A percentile compares a stretch with the other conserved stretches of the same genome.
Evolutionary conservation across 2,329 filamentous ascomycete genomes (phyloP).

Genomic region (Colletotrichum falcatum): DNA sequence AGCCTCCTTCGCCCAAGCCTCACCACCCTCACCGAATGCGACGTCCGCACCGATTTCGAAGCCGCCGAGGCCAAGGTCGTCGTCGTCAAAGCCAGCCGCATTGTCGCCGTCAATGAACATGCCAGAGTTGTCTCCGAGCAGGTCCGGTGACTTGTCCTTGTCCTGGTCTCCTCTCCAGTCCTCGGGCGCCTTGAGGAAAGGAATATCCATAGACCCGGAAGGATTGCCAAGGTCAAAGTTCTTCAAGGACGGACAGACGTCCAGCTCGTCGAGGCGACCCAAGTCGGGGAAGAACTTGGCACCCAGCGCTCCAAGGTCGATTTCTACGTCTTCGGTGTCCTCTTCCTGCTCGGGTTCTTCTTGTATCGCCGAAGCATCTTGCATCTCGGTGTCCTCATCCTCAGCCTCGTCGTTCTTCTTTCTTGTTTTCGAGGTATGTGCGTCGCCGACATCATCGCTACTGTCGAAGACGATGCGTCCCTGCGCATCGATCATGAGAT

Average conservation of each 20-base stretch:
- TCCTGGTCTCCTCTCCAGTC: slow-evolving; percentile 83
- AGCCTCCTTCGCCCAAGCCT: slow-evolving; percentile 93
- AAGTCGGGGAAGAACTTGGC: slow-evolving; percentile 89
- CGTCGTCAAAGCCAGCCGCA: slow-evolving; percentile 81
- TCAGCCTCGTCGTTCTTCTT: slow-evolving; percentile 55
- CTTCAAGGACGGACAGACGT: slow-evolving; percentile 95
- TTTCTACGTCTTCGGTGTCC: slow-evolving; percentile 68
- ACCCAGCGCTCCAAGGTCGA: slow-evolving; percentile 82
- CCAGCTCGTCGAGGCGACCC: slow-evolving; percentile 80
- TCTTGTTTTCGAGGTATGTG: slow-evolving; percentile 54
- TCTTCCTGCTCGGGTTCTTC: slow-evolving; percentile 51
- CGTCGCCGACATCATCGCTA: slow-evolving; percentile 83
- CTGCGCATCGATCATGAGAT: slow-evolving; percentile 92
- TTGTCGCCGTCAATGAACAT: slow-evolving; percentile 91
- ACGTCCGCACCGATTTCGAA: slow-evolving; percentile 79
- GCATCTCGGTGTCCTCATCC: slow-evolving; percentile 54
- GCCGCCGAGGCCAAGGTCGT: slow-evolving; percentile 72
- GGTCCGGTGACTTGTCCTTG: slow-evolving; percentile 67
- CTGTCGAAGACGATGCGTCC: slow-evolving; percentile 98
- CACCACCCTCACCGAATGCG: slow-evolving; percentile 94
- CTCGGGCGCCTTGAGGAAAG: slow-evolving; percentile 89
- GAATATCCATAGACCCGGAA: slow-evolving; percentile 86
- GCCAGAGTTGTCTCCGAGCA: slow-evolving; percentile 76
- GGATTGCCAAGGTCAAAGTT: slow-evolving; percentile 91
- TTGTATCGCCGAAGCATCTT: slow-evolving; percentile 43